Conservation (phyloP, 1,284 basidiomycete species). For the Cystobasidium slooffiae region DNA sequence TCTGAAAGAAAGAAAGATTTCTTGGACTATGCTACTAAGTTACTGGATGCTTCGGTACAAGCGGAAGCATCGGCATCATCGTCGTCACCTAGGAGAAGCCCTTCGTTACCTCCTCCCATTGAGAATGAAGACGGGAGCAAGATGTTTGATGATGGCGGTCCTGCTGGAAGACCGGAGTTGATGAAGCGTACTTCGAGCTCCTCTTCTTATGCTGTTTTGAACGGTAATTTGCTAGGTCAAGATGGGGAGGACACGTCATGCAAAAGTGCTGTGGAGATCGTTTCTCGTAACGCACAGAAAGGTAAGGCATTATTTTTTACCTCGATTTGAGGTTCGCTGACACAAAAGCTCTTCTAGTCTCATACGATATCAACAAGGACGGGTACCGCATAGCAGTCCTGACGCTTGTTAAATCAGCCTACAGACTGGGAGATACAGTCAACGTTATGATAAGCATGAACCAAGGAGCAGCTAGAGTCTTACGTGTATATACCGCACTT, state of each 20-base stretch:
- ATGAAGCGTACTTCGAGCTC: slow-evolving; percentile 27
- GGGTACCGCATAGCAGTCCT: slow-evolving; percentile 81
- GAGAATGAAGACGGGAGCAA: slow-evolving; percentile 16
- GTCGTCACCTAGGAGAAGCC: slow-evolving; percentile 39
- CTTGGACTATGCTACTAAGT: slow-evolving; percentile 20
- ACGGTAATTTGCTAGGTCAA: slow-evolving; percentile 57
- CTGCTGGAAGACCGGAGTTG: slow-evolving; percentile 31
- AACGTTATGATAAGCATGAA: slow-evolving; percentile 85
- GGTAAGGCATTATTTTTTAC: slow-evolving; percentile 65
- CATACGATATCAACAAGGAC: slow-evolving; percentile 90
- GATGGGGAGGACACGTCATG: slow-evolving; percentile 68
- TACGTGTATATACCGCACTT: slow-evolving; percentile 64
- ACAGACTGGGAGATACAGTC: slow-evolving; percentile 85
- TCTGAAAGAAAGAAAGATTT: slow-evolving; percentile 35
- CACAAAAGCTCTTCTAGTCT: slow-evolving; percentile 62
- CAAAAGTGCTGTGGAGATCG: slow-evolving; percentile 84
- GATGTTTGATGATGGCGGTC: slow-evolving; percentile 34
- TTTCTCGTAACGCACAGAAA: slow-evolving; percentile 85
- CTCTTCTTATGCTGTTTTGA: slow-evolving; percentile 22
- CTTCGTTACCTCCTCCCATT: slow-evolving; percentile 46
- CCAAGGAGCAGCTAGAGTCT: slow-evolving; percentile 65
- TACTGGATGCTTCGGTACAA: slow-evolving; percentile 24
- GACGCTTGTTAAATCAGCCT: slow-evolving; percentile 87
- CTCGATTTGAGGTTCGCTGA: background rate
- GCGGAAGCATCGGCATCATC: background rate